Evolutionary conservation across 2,329 filamentous ascomycete genomes (phyloP).

Genomic region (Nemania abortiva): DNA sequence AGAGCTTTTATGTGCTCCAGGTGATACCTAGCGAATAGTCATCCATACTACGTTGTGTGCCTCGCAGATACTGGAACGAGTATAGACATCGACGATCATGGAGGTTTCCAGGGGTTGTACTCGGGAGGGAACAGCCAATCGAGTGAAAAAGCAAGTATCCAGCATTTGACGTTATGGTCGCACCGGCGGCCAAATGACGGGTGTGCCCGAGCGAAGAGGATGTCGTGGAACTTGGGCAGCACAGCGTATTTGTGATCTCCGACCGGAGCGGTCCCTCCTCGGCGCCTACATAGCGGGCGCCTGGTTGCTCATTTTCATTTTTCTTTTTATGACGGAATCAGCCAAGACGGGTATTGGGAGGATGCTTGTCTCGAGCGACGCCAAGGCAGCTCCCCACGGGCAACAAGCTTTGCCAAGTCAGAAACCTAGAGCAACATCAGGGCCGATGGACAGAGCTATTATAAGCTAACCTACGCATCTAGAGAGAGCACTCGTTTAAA

Average conservation of each 20-base stretch:
- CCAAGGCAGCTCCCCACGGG: slow-evolving; percentile 49
- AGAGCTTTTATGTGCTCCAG: background rate
- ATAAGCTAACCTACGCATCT: too few relatives aligned
- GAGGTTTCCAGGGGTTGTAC: background rate
- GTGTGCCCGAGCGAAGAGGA: background rate
- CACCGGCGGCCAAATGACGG: background rate
- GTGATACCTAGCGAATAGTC: background rate
- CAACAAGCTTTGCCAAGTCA: slow-evolving; percentile 55
- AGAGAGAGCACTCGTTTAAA: too few relatives aligned
- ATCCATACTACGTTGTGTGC: slow-evolving; percentile 10
- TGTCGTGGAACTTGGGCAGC: background rate
- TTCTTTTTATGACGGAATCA: slow-evolving; percentile 15
- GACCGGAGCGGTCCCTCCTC: background rate
- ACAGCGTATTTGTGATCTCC: background rate
- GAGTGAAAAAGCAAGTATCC: background rate
- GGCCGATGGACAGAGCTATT: background rate
- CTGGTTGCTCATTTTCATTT: slow-evolving; percentile 18
- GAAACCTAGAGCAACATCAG: slow-evolving; percentile 30
- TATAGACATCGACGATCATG: slow-evolving; percentile 9
- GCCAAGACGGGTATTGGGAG: slow-evolving; percentile 34
- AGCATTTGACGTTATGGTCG: slow-evolving; percentile 2
- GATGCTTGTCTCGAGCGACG: slow-evolving; percentile 32
- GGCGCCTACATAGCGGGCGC: background rate
- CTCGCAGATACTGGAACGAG: background rate
- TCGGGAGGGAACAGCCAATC: slow-evolving; percentile 16